Percentiles rank a stretch among this genome's conserved stretches.
These are phyloP conservation scores for Tuber brumale DNA, from an alignment of 495 filamentous ascomycete species.

Conservation along the genomic window DNA sequence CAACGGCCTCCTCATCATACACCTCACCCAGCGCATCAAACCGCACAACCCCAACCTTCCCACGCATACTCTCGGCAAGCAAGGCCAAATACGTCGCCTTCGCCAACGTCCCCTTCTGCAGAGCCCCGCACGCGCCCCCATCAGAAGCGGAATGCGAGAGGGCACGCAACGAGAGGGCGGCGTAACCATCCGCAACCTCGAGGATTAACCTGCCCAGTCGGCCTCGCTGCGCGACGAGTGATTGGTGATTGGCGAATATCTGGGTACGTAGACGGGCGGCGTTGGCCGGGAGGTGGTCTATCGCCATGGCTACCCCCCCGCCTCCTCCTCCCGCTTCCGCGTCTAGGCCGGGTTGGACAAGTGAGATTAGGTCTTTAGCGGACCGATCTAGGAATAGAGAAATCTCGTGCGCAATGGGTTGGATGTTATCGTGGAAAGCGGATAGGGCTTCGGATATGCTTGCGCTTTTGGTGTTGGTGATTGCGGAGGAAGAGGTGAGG, in stretches of 20 bases:
- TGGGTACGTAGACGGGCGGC: constrained; percentile 31
- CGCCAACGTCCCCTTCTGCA: constrained; percentile 21
- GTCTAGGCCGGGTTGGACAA: background rate
- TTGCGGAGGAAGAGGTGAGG: constrained; percentile 18
- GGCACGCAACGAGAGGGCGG: constrained; percentile 11
- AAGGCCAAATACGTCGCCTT: constrained; percentile 31
- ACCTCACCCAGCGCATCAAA: constrained; percentile 34
- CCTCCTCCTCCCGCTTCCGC: too few species aligned
- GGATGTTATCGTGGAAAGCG: constrained; percentile 32
- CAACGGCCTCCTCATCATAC: constrained; percentile 35
- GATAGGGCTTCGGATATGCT: constrained; percentile 28
- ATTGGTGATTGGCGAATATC: constrained; percentile 22
- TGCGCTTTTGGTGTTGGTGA: constrained; percentile 13
- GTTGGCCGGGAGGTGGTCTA: constrained; percentile 38
- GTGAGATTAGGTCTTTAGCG: constrained; percentile 11
- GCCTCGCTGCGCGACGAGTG: constrained; percentile 10
- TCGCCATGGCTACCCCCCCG: background rate
- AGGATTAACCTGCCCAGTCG: constrained; percentile 16
- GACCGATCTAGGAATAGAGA: constrained; percentile 22
- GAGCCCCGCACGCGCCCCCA: background rate
- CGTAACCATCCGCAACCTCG: constrained; percentile 9
- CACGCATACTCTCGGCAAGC: constrained; percentile 34
- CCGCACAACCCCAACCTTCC: constrained; percentile 36
- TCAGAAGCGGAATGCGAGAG: constrained; percentile 16
- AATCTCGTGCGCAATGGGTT: constrained; percentile 25